These are phyloP conservation scores for Ogataea trehaloabstinens DNA, from an alignment of 805 yeast species.

Conservation along the genomic window DNA sequence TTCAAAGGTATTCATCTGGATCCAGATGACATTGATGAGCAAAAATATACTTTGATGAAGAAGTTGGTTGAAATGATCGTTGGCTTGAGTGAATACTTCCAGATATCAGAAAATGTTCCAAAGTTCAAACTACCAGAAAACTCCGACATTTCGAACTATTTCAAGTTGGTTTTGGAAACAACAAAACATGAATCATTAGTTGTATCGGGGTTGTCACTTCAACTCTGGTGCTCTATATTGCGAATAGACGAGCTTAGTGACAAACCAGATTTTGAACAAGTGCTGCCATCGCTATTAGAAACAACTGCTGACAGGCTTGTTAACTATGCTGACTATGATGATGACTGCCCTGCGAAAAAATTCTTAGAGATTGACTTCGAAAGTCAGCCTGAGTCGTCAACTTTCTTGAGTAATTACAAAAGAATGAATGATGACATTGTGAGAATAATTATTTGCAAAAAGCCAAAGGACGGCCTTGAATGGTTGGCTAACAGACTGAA, in stretches of 20 bases:
- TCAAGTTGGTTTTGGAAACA: conserved; percentile 73
- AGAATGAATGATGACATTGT: conserved; percentile 88
- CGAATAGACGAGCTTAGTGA: conserved; percentile 74
- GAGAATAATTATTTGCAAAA: conserved; percentile 80
- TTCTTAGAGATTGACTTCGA: conserved; percentile 87
- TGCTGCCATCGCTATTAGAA: conserved; percentile 69
- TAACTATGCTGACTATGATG: conserved; percentile 66
- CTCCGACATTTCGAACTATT: conserved; percentile 65
- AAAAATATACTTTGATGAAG: conserved; percentile 75
- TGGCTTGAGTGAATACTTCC: conserved; percentile 75
- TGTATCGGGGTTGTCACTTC: conserved; percentile 86
- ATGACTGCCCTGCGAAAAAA: conserved; percentile 59
- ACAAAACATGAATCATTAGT: conserved; percentile 82
- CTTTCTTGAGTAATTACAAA: conserved; percentile 76
- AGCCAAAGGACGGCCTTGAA: conserved; percentile 73
- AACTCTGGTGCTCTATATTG: conserved; percentile 90
- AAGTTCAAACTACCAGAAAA: conserved; percentile 42
- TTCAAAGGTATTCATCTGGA: conserved; percentile 59
- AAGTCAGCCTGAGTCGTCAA: conserved; percentile 71
- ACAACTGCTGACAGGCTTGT: conserved; percentile 75
- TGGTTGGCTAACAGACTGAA: conserved; percentile 81
- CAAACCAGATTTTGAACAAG: conserved; percentile 49
- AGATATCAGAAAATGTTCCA: conserved; percentile 11
- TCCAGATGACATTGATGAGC: conserved; percentile 68
- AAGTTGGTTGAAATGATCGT: conserved; percentile 93